phyloP scores from a whole-genome alignment of 805 yeast species.

The Huiozyma sinensis region DNA sequence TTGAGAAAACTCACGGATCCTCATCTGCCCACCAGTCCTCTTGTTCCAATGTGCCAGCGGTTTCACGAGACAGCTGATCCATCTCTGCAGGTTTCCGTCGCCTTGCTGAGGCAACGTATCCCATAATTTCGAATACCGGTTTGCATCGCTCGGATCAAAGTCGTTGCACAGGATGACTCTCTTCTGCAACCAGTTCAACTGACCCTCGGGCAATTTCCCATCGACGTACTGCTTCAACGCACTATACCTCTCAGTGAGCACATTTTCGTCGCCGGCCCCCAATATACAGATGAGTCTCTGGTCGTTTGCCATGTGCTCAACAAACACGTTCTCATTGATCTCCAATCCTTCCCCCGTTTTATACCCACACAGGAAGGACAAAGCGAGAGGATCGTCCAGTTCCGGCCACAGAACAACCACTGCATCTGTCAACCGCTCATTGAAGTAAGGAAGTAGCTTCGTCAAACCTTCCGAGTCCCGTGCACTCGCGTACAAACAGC shows the following conservation, averaged over 20 bases:
- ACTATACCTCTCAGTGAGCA: slow-evolving; percentile 8
- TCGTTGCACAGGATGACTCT: slow-evolving; percentile 19
- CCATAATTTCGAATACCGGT: slow-evolving; percentile 20
- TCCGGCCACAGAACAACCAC: slow-evolving; percentile 26
- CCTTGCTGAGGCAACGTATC: neutral
- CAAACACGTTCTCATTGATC: slow-evolving; percentile 25
- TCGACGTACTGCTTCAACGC: slow-evolving; percentile 9
- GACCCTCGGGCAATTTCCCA: neutral
- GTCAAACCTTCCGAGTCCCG: slow-evolving; percentile 11
- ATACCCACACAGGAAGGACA: slow-evolving; percentile 6
- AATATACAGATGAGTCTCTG: slow-evolving; percentile 13
- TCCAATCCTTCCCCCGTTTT: slow-evolving; percentile 5
- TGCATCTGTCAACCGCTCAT: slow-evolving; percentile 12
- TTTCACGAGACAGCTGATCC: slow-evolving; percentile 22
- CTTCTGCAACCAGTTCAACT: slow-evolving; percentile 15
- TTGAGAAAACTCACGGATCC: slow-evolving; percentile 15
- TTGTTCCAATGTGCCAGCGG: slow-evolving; percentile 23
- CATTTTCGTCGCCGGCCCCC: slow-evolving; percentile 13
- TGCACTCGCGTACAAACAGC: slow-evolving; percentile 17
- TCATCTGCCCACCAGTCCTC: slow-evolving; percentile 6
- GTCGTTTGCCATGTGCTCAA: slow-evolving; percentile 9
- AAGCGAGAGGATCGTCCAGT: slow-evolving; percentile 15
- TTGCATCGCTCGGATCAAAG: slow-evolving; percentile 8
- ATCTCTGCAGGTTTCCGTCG: slow-evolving; percentile 7
- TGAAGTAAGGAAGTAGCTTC: slow-evolving; percentile 3